A percentile compares a stretch with the other conserved stretches of the same genome.
Conservation (phyloP, 2,329 filamentous ascomycete species). For the Cladobotryum protrusum region DNA sequence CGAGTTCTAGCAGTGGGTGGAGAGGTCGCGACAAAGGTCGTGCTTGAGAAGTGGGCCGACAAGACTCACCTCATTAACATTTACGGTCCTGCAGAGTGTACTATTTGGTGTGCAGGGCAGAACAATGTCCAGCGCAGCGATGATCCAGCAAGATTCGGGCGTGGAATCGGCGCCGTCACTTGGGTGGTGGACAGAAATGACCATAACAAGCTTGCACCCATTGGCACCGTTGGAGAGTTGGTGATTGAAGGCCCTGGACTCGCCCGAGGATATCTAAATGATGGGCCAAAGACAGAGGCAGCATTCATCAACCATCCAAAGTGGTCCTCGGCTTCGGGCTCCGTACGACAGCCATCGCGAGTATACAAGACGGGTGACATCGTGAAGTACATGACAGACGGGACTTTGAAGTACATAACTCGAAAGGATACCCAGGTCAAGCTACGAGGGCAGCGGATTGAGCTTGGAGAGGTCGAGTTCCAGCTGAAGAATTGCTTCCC, state of each 20-base stretch:
- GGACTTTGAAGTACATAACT: conserved; percentile 38
- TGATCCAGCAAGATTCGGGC: neutral
- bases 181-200: conserved; percentile 26
- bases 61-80: conserved; percentile 39
- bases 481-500: neutral
- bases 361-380: conserved; percentile 43
- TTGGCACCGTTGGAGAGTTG: conserved; percentile 28
- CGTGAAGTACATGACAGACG: conserved; percentile 34
- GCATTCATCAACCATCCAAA: conserved; percentile 19
- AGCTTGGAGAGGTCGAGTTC: conserved; percentile 29
- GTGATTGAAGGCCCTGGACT: conserved; percentile 36
- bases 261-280: conserved; percentile 43
- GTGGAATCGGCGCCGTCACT: neutral
- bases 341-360: too few relatives aligned
- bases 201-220: conserved; percentile 18
- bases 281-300: conserved; percentile 36
- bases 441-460: conserved; percentile 49
- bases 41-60: conserved; percentile 29
- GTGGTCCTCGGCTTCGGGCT: conserved; percentile 11
- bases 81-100: conserved; percentile 42
- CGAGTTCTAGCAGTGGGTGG: neutral
- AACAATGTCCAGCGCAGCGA: neutral
- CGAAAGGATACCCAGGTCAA: conserved; percentile 54
- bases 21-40: neutral
- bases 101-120: conserved; percentile 12